Conservation (phyloP, 2,329 filamentous ascomycete species). For the Myriosclerotinia curreyana region DNA sequence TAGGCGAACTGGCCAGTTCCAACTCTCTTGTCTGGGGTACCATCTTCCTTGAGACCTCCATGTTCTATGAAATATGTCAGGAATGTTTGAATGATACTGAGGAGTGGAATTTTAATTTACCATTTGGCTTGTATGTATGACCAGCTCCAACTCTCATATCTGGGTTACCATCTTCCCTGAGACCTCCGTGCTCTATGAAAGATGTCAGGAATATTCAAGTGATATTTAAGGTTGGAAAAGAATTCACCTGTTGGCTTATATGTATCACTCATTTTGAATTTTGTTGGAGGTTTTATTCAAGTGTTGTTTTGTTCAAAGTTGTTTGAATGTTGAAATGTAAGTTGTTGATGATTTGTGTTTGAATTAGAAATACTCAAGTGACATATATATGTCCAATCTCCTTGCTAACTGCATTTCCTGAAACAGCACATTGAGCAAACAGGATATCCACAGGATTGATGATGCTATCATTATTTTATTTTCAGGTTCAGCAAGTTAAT, state of each 20-base stretch:
- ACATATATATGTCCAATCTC: slow-evolving; percentile 6
- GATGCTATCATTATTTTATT: background rate
- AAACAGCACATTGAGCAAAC: background rate
- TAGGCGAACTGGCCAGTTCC: slow-evolving; percentile 38
- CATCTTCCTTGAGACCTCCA: slow-evolving; percentile 44
- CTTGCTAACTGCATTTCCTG: background rate
- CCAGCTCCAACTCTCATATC: slow-evolving; percentile 44
- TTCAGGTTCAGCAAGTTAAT: background rate
- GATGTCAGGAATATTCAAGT: background rate
- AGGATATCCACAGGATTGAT: background rate
- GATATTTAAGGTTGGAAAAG: background rate
- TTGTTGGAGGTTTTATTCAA: slow-evolving; percentile 10
- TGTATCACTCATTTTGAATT: slow-evolving; percentile 24
- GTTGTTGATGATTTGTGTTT: background rate
- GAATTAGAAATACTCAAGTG: background rate
- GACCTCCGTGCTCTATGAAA: slow-evolving; percentile 42
- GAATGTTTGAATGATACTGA: background rate
- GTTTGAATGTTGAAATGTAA: background rate
- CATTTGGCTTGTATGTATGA: slow-evolving; percentile 27
- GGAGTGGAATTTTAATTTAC: background rate
- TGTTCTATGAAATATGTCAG: slow-evolving; percentile 38
- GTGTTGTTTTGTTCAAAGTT: background rate
- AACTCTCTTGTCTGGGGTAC: slow-evolving; percentile 43
- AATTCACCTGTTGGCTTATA: slow-evolving; percentile 28
- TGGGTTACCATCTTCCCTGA: slow-evolving; percentile 44